Evolutionary conservation across 2,329 filamentous ascomycete species (phyloP), one percentile per base, ranked within the genome.

Genomic region (Trichophyton simii): DNA sequence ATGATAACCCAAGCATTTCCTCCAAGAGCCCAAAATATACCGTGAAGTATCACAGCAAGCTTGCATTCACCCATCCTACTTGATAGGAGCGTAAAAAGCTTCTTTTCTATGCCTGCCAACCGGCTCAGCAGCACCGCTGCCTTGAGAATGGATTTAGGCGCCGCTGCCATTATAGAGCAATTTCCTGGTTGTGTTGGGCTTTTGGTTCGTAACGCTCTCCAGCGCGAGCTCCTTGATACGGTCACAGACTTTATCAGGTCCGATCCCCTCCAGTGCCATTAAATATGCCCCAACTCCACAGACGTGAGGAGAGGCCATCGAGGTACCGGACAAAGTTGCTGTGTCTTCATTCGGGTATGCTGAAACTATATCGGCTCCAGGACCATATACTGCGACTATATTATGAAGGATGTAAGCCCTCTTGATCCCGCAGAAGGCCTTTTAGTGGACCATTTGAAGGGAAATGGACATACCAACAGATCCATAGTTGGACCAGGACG

Each of bases 361-460:
- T 38, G 75, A 78, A 9, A 80, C 72, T 62, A 84, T 77, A 65
- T 77, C 65, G 64, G 79, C 74, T 46, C 82, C 82, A 0, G 82
- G 81, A 8, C 80, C 82, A 66, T 80, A 84, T 67, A 84, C 71
- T 67, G 83, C 82, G 52, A 83, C 77, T 61, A 50, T n/a, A 20
- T 13, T 2, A 36, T n/a, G 52, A 11, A 50, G 31, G n/a, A 18
- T 13, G 41, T 59, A 18, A 59, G 36, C 25, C 15, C 28, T 18
- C 9, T 13, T 59, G 57, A 25, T 6, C n/a, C 9, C 2, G 2
- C 22, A 11, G 3, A 28, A 55, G 13, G 9, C 11, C 52, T 18
- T 36, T 4, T n/a, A 34, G 0, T 11, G 4, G 13, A 3, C 7
- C 22, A 25, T 13, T 28, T 20, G 41, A n/a, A n/a, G 22, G 57